Base-by-base conservation (phyloP, 2,329 filamentous ascomycete genomes). In the Aspergillus brasiliensis region DNA sequence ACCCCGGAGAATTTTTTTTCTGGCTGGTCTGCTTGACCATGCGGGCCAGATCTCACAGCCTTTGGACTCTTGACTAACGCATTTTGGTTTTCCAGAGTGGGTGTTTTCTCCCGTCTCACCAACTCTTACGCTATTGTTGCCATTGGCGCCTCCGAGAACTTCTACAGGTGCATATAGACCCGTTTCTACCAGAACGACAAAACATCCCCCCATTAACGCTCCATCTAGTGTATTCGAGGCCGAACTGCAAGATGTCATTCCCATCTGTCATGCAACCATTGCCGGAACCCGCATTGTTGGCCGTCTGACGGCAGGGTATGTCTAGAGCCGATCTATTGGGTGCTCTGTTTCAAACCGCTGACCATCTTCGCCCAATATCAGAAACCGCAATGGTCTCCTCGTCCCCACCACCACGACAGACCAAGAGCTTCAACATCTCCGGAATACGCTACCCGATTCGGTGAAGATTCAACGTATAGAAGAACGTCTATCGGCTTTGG, bases 401-500 rank as follows among this genome's bases (percentile, higher is more conserved):
- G 94, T 99, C 58, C 95, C 95, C 62, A 98, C 94, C 58, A 92
- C 89, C 61, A 98, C 95, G 63, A 96, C 93, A 69, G 95, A 99
- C 81, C 95, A 99, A 83, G 95, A 99, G 83, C 86, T 99, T 65
- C 93, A 97, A 81, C 95, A 99, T 79, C 84, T 99, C 71, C 90
- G 95, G 71, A 98, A 99, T 80, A 92, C 90, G 60, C 87, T 99
- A 67, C 95, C 95, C 40, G 94, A 98, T 76, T 81, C 82, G 60
- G 91, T 99, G 66, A 92, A 93, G 80, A 96, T 99, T 73, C 93
- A 97, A 82, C 88, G 95, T 68, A 97, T 99, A 81, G 95, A 99
- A 83, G 95, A 99, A 84, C 88, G 95, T 44, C 84, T 99, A 65
- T 97, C 92, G 17, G 95, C 95, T 4, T 87, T 99, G 25, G 95